Evolutionary conservation across 331 rosid species (phyloP), one percentile per base, ranked within the genome.

Genomic region (Acacia pycnantha): DNA sequence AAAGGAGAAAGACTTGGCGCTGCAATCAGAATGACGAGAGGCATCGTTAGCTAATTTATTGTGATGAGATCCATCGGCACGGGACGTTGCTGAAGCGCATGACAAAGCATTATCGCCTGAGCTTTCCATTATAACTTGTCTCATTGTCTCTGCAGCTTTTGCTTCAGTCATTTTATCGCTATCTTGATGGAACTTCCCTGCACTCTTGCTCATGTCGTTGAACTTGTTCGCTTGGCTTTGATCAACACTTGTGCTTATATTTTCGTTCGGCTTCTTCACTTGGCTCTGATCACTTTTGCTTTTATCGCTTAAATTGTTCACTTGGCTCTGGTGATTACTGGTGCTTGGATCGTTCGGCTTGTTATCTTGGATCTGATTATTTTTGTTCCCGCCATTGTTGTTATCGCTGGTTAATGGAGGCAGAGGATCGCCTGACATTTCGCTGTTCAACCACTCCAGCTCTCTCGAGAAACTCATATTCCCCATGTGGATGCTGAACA

Each of bases 401-500:
- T 29, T 14, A 3, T 44, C 37, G 76, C 37, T 11, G 1, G 27
- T 4, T 5, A 37, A 9, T 13, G 76, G 59, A 31, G 76, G 59
- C 13, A 46, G 41, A 47, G 85, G 72, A 65, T 53, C 59, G 6
- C 80, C 54, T 12, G 86, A 5, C 19, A 3, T 53, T 16, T 91
- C 94, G 46, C 84, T 90, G 41, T 2, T 29, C 26, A 77, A 16
- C 89, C 86, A 89, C 51, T 31, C 13, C 21, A 35, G 27, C 47
- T 94, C 98, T 53, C 71, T 83, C n/a, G 92, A 84, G 88, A 95
- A 95, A 80, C 98, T 95, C 84, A 72, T 87, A 50, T 88, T 94
- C 54, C 97, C 98, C 91, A 87, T 83, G 22, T 93, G 95, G 81
- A 95, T 95, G 88, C 97, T 95, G 83, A 95, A 95, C 67, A 93